Percentiles rank a stretch among this genome's conserved stretches.
Conservation (phyloP, 495 filamentous ascomycete genomes). For the Podospora australis region DNA sequence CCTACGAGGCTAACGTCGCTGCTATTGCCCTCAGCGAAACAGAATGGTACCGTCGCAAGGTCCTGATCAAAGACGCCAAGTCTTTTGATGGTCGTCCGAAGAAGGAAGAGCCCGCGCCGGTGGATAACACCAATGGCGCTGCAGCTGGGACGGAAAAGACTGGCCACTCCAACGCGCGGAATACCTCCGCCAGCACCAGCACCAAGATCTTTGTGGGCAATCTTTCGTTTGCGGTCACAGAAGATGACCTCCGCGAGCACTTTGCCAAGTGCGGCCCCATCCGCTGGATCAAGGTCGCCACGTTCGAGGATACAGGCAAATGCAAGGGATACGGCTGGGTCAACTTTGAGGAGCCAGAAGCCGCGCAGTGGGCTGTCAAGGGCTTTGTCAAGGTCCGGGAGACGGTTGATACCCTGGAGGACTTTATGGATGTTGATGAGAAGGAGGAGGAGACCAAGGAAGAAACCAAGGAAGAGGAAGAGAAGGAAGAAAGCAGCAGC, state of each 20-base stretch:
- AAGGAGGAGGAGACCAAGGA: constrained; percentile 32
- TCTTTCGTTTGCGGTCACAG: constrained; percentile 75
- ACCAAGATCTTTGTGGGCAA: constrained; percentile 90
- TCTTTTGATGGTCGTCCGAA: constrained; percentile 71
- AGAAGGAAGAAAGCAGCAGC: constrained; percentile 34
- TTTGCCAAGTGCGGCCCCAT: constrained; percentile 79
- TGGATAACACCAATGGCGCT: constrained; percentile 23
- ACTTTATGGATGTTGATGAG: constrained; percentile 51
- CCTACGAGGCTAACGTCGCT: constrained; percentile 55
- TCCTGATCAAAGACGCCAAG: constrained; percentile 87
- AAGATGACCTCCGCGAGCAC: constrained; percentile 69
- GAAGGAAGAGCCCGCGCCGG: constrained; percentile 32
- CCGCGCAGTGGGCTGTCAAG: constrained; percentile 69
- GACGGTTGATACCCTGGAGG: constrained; percentile 45
- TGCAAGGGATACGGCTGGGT: constrained; percentile 98
- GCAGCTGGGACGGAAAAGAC: constrained; percentile 3
- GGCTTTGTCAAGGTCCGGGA: constrained; percentile 67
- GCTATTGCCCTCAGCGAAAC: constrained; percentile 77
- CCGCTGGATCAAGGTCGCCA: constrained; percentile 74
- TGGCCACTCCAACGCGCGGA: constrained; percentile 10
- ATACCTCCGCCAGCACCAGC: constrained; percentile 48
- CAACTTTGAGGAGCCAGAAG: constrained; percentile 71
- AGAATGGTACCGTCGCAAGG: constrained; percentile 62
- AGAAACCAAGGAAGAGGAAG: constrained; percentile 34
- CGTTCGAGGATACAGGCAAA: constrained; percentile 94